Evolutionary conservation across 805 yeast species (phyloP), one percentile per base, ranked within the genome.

Genomic region (Crinitomyces ghanaensis): DNA sequence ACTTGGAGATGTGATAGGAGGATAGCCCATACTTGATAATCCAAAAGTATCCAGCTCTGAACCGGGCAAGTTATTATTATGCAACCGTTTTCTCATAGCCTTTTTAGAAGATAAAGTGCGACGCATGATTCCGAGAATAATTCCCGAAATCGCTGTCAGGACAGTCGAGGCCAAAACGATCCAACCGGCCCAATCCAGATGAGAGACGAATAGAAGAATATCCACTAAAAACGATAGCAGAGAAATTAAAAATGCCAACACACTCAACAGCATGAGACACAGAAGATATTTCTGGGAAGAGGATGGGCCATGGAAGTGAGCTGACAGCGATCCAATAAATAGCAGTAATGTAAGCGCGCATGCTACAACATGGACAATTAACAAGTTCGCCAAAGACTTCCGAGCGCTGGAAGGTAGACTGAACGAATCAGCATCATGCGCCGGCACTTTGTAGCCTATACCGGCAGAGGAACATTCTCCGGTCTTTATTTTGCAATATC

Each of bases 181-280:
- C 96, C 96, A 88, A 17, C 95, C 95, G 28, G 77, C 69, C 75
- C 84, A 85, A 34, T 72, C 67, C 35, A 88, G 58, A 49, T 74
- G 73, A 2, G 86, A 81, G 2, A 77, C 67, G 47, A 88, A 88
- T 32, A 88, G 54, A 26, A 86, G 54, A 24, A 86, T 70, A 52
- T 88, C 97, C 3, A 83, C 83, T 38, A 86, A 59, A 43, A 88
- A 81, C 5, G 86, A 76, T 33, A 88, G 61, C 31, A 86, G 56
- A 1, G 81, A 62, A 26, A 79, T 62, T 36, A 86, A 50, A 45
- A 85, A 83, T 0, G 84, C 64, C 2, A 84, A 74, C 27, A 81
- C 51, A 2, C 84, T 66, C 55, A 79, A 62, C 2, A 77, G 44
- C 23, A 79, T 63, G 44, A 74, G 54, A 13, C 67, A 45, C 36